Evolutionary conservation across 2,329 filamentous ascomycete species (phyloP).

Genomic region (Trichoderma pleuroti): DNA sequence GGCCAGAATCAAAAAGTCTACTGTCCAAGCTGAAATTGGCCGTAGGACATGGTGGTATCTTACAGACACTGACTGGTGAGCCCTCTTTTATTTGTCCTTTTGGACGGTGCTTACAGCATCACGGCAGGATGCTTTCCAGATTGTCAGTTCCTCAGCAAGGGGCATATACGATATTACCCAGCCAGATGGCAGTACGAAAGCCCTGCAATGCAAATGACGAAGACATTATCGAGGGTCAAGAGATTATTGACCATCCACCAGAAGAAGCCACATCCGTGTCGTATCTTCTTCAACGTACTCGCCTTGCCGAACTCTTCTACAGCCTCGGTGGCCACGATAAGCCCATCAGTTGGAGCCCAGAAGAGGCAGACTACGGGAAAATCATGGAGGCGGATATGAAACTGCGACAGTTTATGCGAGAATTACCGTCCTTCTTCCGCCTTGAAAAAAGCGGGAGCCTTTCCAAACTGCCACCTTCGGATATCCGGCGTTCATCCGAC

Average conservation of each 20-base stretch:
- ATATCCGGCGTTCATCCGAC: conserved; percentile 24
- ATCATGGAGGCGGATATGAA: conserved; percentile 34
- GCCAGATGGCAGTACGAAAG: conserved; percentile 37
- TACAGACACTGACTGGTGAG: conserved; percentile 39
- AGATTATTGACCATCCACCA: conserved; percentile 30
- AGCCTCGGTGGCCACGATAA: conserved; percentile 31
- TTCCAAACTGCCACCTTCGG: conserved; percentile 23
- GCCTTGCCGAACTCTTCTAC: conserved; percentile 37
- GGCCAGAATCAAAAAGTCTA: conserved; percentile 19
- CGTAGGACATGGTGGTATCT: conserved; percentile 45
- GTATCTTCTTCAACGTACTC: conserved; percentile 37
- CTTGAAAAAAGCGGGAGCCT: conserved; percentile 22
- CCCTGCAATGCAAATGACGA: conserved; percentile 39
- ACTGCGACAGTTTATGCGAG: conserved; percentile 28
- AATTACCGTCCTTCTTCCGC: conserved; percentile 31
- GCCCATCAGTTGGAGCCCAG: conserved; percentile 27
- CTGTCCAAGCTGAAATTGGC: conserved; percentile 35
- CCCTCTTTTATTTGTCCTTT: neutral
- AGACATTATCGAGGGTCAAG: conserved; percentile 33
- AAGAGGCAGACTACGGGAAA: conserved; percentile 32
- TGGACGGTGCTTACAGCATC: neutral
- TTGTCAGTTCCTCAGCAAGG: conserved; percentile 35
- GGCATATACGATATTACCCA: conserved; percentile 35
- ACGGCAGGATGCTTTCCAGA: conserved; percentile 35
- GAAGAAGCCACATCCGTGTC: conserved; percentile 35